Evolutionary conservation across 768 basidiomycete species (phyloP), one percentile per base, ranked within the genome.

Genomic region (Boletus vinaceobasis): DNA sequence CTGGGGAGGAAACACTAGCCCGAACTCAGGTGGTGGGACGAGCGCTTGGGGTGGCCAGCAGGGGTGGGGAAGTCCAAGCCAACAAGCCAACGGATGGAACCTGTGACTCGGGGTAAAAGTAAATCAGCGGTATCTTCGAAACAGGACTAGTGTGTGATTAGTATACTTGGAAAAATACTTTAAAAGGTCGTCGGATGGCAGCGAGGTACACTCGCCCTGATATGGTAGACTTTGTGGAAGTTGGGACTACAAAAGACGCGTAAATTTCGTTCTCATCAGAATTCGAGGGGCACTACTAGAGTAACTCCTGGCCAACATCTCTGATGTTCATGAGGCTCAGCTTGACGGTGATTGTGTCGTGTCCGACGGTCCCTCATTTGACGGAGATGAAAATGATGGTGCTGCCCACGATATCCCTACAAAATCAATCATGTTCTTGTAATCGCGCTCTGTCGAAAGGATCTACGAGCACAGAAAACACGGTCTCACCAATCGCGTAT

Each of bases 51-150:
- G 65, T n/a, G 57, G 58, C 37, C 75, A 55, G 46, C 65, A 55
- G 62, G 83, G 83, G 11, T 83, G 77, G 82, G 73, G 70, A 50
- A 84, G 77, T 62, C 76, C 79, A 35, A 73, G 59, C 36, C 79
- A 68, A 52, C 79, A 77, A 50, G 63, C 79, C 17, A 79, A 79
- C 60, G 83, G 83, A 17, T 85, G 84, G 84, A 82, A 76, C 52
- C 44, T 73, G 29, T 72, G 46, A 65, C 17, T 23, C 19, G 11
- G 14, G 1, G 11, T 36, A 36, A 27, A 15, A 17, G 46, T 8
- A 23, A 21, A 26, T 26, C 5, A 27, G 43, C 17, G 15, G 23
- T 17, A 17, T 17, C 17, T 17, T 44, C 27, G 14, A 17, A 26
- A 40, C 19, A 40, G 39, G 23, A 40, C 9, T 19, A 19, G 10